phyloP scores from a whole-genome alignment of 352 stramenopile genomes.

The Phytophthora foliorum region DNA sequence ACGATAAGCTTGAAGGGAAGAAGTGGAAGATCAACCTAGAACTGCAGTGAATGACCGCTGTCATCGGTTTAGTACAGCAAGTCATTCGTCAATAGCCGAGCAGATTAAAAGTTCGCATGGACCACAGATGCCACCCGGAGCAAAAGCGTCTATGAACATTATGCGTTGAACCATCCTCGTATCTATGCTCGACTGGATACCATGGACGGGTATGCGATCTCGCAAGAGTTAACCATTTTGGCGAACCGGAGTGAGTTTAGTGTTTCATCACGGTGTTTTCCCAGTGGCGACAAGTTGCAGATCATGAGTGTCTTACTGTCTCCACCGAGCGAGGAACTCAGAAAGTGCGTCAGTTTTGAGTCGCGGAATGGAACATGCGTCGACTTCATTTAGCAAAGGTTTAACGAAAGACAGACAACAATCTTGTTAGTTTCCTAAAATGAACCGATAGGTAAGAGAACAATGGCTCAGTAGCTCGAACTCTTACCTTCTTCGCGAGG shows the following conservation, averaged over 20 bases:
- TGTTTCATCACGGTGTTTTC: slow-evolving; percentile 81
- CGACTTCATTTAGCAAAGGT: slow-evolving; percentile 41
- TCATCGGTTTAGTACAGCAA: too few relatives aligned
- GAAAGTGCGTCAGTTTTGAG: slow-evolving; percentile 90
- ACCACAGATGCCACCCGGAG: not conserved
- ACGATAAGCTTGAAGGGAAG: too few relatives aligned
- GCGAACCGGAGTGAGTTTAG: slow-evolving; percentile 90
- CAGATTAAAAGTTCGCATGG: not conserved
- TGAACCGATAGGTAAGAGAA: not conserved
- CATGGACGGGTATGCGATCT: slow-evolving; percentile 75
- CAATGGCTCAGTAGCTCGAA: not conserved
- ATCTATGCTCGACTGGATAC: slow-evolving; percentile 60
- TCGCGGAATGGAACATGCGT: slow-evolving; percentile 89
- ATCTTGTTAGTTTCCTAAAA: not conserved
- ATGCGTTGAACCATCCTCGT: slow-evolving; percentile 7
- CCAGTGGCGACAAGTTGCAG: slow-evolving; percentile 87
- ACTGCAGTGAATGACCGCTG: too few relatives aligned
- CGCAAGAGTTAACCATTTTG: slow-evolving; percentile 91
- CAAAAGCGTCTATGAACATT: slow-evolving; percentile 31
- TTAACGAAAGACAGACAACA: not conserved
- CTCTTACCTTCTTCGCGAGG: slow-evolving; percentile 79
- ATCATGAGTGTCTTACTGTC: slow-evolving; percentile 94
- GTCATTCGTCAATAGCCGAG: not conserved
- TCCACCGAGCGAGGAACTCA: slow-evolving; percentile 85
- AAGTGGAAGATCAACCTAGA: too few relatives aligned